Conservation (phyloP, 768 basidiomycete species). For the Sporobolomyces pararoseus region DNA sequence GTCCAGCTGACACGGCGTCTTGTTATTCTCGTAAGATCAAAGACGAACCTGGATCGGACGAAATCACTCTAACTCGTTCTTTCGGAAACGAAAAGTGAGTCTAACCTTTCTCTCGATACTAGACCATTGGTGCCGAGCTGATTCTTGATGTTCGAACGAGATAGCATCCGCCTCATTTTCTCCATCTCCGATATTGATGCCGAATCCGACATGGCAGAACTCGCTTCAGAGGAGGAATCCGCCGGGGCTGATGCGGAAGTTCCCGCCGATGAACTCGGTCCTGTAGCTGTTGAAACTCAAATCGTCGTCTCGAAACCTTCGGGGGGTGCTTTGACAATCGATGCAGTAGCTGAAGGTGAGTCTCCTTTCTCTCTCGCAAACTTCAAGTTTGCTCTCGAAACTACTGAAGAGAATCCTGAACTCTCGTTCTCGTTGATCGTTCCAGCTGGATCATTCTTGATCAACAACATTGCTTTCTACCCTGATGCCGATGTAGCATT, state of each 20-base stretch:
- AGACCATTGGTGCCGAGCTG: background rate
- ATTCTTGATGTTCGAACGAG: background rate
- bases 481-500: slow-evolving; percentile 65
- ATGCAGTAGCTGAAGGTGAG: slow-evolving; percentile 62
- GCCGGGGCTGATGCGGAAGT: slow-evolving; percentile 50
- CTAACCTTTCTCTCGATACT: background rate
- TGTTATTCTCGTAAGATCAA: slow-evolving; percentile 64
- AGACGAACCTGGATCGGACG: slow-evolving; percentile 69
- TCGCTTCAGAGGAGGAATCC: slow-evolving; percentile 40
- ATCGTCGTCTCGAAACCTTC: slow-evolving; percentile 73
- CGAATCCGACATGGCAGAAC: slow-evolving; percentile 49
- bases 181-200: slow-evolving; percentile 80
- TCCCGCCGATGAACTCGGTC: slow-evolving; percentile 46
- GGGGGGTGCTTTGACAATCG: slow-evolving; percentile 68
- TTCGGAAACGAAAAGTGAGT: slow-evolving; percentile 84
- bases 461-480: slow-evolving; percentile 88
- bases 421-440: too few relatives aligned
- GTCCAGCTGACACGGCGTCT: background rate
- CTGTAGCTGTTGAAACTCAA: slow-evolving; percentile 69
- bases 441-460: slow-evolving; percentile 72
- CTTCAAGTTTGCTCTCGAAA: too few relatives aligned
- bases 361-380: too few relatives aligned
- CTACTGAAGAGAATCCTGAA: too few relatives aligned
- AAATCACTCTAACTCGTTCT: slow-evolving; percentile 71
- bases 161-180: slow-evolving; percentile 82